These are phyloP conservation scores for Teratosphaeria nubilosa DNA, from an alignment of 2,329 filamentous ascomycete species.

Conservation along the genomic window DNA sequence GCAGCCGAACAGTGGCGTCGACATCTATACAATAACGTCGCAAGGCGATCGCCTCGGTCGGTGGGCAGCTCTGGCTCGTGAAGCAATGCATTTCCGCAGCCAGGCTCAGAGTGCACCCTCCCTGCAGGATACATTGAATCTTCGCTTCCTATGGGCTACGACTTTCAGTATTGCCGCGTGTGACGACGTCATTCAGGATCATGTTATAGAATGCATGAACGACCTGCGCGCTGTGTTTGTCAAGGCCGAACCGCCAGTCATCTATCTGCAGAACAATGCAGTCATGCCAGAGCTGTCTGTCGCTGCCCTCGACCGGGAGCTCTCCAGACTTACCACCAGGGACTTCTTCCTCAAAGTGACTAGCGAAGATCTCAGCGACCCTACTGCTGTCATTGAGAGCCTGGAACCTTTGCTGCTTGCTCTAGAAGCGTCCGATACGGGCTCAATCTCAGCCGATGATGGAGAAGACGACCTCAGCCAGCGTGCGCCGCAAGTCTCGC, in stretches of 20 bases:
- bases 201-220: slow-evolving; percentile 51
- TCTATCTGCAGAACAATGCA: slow-evolving; percentile 69
- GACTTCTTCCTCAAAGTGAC: slow-evolving; percentile 92
- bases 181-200: slow-evolving; percentile 46
- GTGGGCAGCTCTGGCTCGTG: slow-evolving; percentile 50
- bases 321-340: slow-evolving; percentile 87
- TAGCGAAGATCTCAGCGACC: slow-evolving; percentile 68
- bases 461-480: background rate
- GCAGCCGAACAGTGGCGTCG: slow-evolving; percentile 48
- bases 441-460: slow-evolving; percentile 1
- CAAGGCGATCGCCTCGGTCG: slow-evolving; percentile 51
- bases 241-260: slow-evolving; percentile 38
- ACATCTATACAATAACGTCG: slow-evolving; percentile 38
- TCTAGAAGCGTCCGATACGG: slow-evolving; percentile 31
- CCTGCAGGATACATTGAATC: slow-evolving; percentile 33
- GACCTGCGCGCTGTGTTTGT: slow-evolving; percentile 50
- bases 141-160: slow-evolving; percentile 58
- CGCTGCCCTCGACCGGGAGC: slow-evolving; percentile 76
- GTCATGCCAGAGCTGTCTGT: slow-evolving; percentile 80
- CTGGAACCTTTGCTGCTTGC: slow-evolving; percentile 82
- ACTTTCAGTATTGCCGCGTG: slow-evolving; percentile 51
- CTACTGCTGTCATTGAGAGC: slow-evolving; percentile 77
- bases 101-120: slow-evolving; percentile 5
- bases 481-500: slow-evolving; percentile 29
- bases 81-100: slow-evolving; percentile 38